Percentiles rank a stretch among this genome's conserved stretches.
Conservation (phyloP, 2,329 filamentous ascomycete genomes). For the Ophiostoma pallidulum region DNA sequence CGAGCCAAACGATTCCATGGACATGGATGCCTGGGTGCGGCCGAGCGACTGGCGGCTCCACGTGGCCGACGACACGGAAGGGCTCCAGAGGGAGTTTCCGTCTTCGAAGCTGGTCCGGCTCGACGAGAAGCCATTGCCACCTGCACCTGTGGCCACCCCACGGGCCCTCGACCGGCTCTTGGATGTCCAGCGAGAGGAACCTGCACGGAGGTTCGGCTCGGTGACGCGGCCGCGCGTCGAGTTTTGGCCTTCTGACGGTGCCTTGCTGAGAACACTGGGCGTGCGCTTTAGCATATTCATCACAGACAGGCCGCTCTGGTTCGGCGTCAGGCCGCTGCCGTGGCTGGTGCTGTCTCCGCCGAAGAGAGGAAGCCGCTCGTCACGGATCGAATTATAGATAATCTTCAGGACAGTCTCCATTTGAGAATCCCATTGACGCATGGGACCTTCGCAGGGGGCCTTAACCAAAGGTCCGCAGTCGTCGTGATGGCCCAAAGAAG, state of each 20-base stretch:
- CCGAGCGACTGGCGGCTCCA: slow-evolving; percentile 93
- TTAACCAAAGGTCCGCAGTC: slow-evolving; percentile 70
- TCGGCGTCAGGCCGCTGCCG: slow-evolving; percentile 24
- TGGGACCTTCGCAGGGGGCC: slow-evolving; percentile 61
- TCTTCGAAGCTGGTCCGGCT: slow-evolving; percentile 94
- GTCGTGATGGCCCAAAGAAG: slow-evolving; percentile 30
- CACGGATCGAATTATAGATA: slow-evolving; percentile 82
- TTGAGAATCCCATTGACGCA: slow-evolving; percentile 78
- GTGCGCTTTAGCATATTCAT: slow-evolving; percentile 71
- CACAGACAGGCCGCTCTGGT: slow-evolving; percentile 60
- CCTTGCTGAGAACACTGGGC: slow-evolving; percentile 86
- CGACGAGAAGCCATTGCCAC: slow-evolving; percentile 72
- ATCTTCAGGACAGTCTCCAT: slow-evolving; percentile 86
- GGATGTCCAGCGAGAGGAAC: slow-evolving; percentile 65
- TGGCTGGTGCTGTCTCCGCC: slow-evolving; percentile 47
- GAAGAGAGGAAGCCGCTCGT: slow-evolving; percentile 77
- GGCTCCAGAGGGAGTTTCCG: slow-evolving; percentile 81
- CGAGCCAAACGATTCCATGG: slow-evolving; percentile 80
- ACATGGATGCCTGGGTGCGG: slow-evolving; percentile 84
- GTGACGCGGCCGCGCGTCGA: slow-evolving; percentile 61
- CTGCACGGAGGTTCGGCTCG: slow-evolving; percentile 40
- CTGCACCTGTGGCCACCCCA: slow-evolving; percentile 43
- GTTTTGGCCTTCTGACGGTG: slow-evolving; percentile 70
- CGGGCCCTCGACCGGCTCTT: slow-evolving; percentile 66
- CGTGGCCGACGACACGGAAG: slow-evolving; percentile 72